Conservation (phyloP, 768 basidiomycete species). For the Calocera viscosa region DNA sequence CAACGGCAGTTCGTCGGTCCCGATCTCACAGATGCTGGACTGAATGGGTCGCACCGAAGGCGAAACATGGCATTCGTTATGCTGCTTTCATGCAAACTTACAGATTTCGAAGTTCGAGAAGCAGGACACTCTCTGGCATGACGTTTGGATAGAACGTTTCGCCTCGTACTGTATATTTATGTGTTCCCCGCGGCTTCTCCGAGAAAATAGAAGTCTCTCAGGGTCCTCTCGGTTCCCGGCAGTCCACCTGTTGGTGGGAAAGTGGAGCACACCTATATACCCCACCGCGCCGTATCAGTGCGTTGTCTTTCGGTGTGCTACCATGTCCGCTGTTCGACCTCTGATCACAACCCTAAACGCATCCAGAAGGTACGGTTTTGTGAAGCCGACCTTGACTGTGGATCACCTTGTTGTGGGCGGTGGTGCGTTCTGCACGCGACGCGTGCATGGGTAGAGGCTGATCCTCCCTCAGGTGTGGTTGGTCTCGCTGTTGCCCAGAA, state of each 20-base stretch:
- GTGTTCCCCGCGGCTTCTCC: too few species aligned
- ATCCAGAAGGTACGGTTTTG: neutral
- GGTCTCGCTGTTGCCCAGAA: constrained; percentile 77
- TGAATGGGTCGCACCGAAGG: neutral
- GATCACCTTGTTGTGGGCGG: constrained; percentile 85
- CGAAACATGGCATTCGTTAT: neutral
- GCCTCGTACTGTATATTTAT: too few species aligned
- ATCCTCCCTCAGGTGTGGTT: constrained; percentile 46
- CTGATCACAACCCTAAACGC: neutral
- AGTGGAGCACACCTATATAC: neutral
- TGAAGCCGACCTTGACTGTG: constrained; percentile 26
- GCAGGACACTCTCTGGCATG: neutral
- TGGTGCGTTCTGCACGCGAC: constrained; percentile 36
- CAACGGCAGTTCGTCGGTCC: neutral
- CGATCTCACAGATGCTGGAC: neutral
- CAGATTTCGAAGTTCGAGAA: neutral
- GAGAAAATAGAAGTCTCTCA: neutral
- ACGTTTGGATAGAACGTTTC: too few species aligned
- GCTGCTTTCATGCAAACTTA: neutral
- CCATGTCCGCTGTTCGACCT: neutral
- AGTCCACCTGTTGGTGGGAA: neutral
- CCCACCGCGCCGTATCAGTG: neutral
- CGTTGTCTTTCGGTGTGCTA: neutral
- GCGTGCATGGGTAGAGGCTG: neutral
- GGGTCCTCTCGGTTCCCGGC: neutral